A percentile compares a stretch with the other conserved stretches of the same genome.
These are phyloP conservation scores for Phytopythium oedochilum DNA, from an alignment of 352 stramenopile genomes.

Conservation along the genomic window DNA sequence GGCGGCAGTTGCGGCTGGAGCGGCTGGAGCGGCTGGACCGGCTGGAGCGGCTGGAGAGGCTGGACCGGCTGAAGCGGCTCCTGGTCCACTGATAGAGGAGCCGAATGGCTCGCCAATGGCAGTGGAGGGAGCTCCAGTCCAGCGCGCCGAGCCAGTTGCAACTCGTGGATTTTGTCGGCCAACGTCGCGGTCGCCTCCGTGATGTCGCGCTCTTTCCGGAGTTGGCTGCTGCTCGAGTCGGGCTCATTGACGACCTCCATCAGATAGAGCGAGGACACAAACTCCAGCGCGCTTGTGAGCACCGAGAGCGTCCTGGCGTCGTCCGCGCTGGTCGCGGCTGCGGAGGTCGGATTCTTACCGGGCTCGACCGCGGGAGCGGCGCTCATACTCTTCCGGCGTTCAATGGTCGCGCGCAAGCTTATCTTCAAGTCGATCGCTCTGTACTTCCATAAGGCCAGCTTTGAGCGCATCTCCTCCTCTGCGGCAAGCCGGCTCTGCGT, in stretches of 20 bases:
- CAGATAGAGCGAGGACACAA: conserved; percentile 30
- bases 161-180: conserved; percentile 7
- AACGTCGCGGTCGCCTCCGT: conserved; percentile 6
- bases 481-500: conserved; percentile 9
- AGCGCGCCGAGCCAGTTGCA: conserved; percentile 8
- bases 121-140: not conserved
- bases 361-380: not conserved
- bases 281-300: conserved; percentile 20
- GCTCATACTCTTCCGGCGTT: not conserved
- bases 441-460: conserved; percentile 30
- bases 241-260: conserved; percentile 13
- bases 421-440: conserved; percentile 24
- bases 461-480: conserved; percentile 19
- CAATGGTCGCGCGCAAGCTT: conserved; percentile 8
- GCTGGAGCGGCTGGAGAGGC: not conserved
- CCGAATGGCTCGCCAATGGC: not conserved
- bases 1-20: not conserved
- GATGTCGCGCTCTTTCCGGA: conserved; percentile 9
- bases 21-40: not conserved
- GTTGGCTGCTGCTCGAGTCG: not conserved
- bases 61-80: not conserved
- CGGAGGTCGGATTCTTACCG: too few species aligned
- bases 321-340: not conserved
- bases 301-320: conserved; percentile 2
- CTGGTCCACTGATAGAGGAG: not conserved